Evolutionary conservation across 768 basidiomycete genomes (phyloP), one percentile per base, ranked within the genome.

Genomic region (Ramaria rubella): DNA sequence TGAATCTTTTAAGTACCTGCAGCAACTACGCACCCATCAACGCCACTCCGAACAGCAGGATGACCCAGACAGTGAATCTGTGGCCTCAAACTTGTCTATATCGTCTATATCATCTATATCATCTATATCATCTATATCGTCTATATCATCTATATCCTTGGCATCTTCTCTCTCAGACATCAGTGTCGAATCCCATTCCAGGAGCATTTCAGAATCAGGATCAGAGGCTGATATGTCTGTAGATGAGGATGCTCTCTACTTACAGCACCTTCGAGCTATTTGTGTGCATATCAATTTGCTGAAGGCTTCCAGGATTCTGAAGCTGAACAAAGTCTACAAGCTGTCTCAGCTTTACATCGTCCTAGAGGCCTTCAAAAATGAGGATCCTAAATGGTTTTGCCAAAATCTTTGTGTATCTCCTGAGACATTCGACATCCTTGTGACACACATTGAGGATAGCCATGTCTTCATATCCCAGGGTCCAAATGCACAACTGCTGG

Each of bases 291-390:
- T 17, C 8, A 33, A 27, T 26, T 33, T 4, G 21, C 27, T 51
- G 31, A 14, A 21, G n/a, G 19, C 26, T 21, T 27, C 49, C 26
- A 7, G 49, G n/a, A 30, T 51, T 2, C 26, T 51, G 23, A 21
- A 21, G 21, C 49, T 30, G 14, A 51, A 51, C 27, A 30, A 2
- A 3, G 49, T 51, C 21, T 30, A 51, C 30, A 51, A 51, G 17
- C 31, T 44, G 59, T 45, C 57, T 1, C 73, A 77, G 59, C 67
- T 67, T 26, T 68, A 72, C 60, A 61, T 68, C 11, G 61, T 68
- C 24, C 63, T 68, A 12, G 57, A 57, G 4, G 49, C 63, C 23
- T 67, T 36, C 54, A 68, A 67, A 42, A 26, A 26, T 0, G 14
- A 64, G 24, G 31, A 65, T 14, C 61, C 60, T 1, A 44, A 64